Evolutionary conservation across 345 rosid species (phyloP), one percentile per base, ranked within the genome.

Genomic region (Linum trigynum): DNA sequence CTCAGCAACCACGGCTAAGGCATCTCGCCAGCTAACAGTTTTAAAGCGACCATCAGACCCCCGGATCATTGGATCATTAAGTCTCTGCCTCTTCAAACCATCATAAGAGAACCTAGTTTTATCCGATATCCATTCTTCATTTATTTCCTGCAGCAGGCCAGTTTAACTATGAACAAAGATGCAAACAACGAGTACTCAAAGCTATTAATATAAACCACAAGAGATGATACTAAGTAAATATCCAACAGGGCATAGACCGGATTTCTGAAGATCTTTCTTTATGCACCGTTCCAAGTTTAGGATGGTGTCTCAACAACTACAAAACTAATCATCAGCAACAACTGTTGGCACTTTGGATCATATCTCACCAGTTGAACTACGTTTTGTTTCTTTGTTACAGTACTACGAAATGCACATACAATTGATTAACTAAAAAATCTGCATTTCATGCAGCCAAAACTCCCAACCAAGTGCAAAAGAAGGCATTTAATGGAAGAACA

Each of bases 101-200:
- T 95, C 99, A 77, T 91, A 95, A 65, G 85, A 79, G 71, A 95
- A 95, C 48, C 99, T 82, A 36, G 98, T 95, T 81, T 95, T 95
- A 72, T 95, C 99, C 57, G 99, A 95, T 79, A 95, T 91, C 99
- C 99, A 95, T 71, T 95, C 99, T 78, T 95, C 98, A 72, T 95
- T 95, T 66, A 95, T 89, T 61, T 95, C 99, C 99, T 95, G 86
- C 67, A 77, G 80, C 38, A 78, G 9, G 35, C 8, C 39, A 60
- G 50, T 37, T 36, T 53, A 77, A 38, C 62, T 63, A 2, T 63
- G 40, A 74, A 62, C 38, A 59, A 41, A 41, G 45, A 48, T 48
- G 53, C 14, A 48, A 48, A 4, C 53, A 48, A 48, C 14, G 9
- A 3, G 14, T 5, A 6, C 53, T 9, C 3, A 10, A 4, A 48